Percentiles rank a stretch among this genome's conserved stretches.
phyloP scores from a whole-genome alignment of 176 grass and related monocot species.

The Guadua angustifolia region DNA sequence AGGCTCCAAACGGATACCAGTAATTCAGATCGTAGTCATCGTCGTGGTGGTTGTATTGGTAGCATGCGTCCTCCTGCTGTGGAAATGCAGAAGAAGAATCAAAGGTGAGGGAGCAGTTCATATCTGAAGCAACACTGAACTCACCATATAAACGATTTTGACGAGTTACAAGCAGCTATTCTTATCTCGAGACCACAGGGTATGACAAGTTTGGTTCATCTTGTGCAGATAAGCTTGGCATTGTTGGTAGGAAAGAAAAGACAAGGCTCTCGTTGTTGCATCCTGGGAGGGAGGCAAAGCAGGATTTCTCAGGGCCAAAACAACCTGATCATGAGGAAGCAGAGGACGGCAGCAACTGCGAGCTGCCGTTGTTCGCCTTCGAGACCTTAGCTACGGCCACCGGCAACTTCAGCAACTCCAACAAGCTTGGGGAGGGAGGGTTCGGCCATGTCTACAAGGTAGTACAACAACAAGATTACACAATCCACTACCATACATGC shows the following conservation, averaged over 20 bases:
- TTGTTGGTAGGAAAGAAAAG: not conserved
- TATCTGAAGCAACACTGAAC: not conserved
- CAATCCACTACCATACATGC: not conserved
- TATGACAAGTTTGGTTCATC: not conserved
- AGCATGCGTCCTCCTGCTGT: conserved; percentile 43
- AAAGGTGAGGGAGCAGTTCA: conserved; percentile 37
- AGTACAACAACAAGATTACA: not conserved
- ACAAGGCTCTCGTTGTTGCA: not conserved
- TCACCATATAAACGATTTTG: not conserved
- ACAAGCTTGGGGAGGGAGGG: conserved; percentile 86
- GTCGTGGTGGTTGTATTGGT: conserved; percentile 15
- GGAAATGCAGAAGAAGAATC: conserved; percentile 58
- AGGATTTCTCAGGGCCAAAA: conserved; percentile 48
- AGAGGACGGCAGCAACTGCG: conserved; percentile 50
- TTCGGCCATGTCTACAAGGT: conserved; percentile 96
- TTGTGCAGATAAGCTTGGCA: conserved; percentile 40
- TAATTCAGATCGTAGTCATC: conserved; percentile 7
- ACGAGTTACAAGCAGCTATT: not conserved
- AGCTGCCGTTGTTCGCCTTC: conserved; percentile 71
- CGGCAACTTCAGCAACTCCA: conserved; percentile 57
- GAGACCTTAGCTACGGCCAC: conserved; percentile 61
- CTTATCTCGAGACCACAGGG: not conserved
- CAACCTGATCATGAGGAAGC: conserved; percentile 47
- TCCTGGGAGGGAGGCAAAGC: not conserved
- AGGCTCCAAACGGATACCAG: conserved; percentile 30